Evolutionary conservation across 1,284 basidiomycete genomes (phyloP).

Genomic region (Vanrija pseudolonga): DNA sequence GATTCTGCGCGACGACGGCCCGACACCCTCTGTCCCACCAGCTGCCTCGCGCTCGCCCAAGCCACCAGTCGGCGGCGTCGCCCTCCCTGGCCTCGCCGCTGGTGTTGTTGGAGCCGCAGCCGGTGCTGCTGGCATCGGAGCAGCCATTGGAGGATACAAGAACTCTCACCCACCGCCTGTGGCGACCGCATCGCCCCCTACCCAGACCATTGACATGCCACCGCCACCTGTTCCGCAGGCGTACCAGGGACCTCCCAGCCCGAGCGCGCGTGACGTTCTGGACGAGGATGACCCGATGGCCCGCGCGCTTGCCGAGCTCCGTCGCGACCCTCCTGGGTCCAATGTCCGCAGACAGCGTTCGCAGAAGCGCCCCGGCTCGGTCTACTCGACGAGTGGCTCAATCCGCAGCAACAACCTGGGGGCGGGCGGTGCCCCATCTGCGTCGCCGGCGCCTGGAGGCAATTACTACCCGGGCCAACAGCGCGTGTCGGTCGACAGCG

Average conservation of each 20-base stretch:
- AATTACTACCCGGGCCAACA: not conserved
- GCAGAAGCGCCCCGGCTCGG: slow-evolving; percentile 41
- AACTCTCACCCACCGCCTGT: too few relatives aligned
- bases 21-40: not conserved
- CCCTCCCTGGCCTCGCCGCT: slow-evolving; percentile 42
- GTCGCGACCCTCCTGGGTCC: slow-evolving; percentile 46
- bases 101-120: too few relatives aligned
- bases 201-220: slow-evolving; percentile 13
- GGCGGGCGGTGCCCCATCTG: not conserved
- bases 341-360: slow-evolving; percentile 41
- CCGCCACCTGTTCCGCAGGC: slow-evolving; percentile 24
- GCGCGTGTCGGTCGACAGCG: slow-evolving; percentile 36
- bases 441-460: not conserved
- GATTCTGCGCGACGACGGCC: slow-evolving; percentile 14
- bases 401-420: slow-evolving; percentile 13
- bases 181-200: too few relatives aligned
- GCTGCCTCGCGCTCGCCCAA: slow-evolving; percentile 5
- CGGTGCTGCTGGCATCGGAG: too few relatives aligned
- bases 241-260: slow-evolving; percentile 19
- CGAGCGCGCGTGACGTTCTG: slow-evolving; percentile 39
- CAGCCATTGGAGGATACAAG: too few relatives aligned
- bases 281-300: slow-evolving; percentile 69
- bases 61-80: slow-evolving; percentile 41
- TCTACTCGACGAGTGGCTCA: slow-evolving; percentile 27
- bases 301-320: slow-evolving; percentile 61